Base-by-base conservation (phyloP, 331 rosid genomes). In the Erythrophleum ivorense region DNA sequence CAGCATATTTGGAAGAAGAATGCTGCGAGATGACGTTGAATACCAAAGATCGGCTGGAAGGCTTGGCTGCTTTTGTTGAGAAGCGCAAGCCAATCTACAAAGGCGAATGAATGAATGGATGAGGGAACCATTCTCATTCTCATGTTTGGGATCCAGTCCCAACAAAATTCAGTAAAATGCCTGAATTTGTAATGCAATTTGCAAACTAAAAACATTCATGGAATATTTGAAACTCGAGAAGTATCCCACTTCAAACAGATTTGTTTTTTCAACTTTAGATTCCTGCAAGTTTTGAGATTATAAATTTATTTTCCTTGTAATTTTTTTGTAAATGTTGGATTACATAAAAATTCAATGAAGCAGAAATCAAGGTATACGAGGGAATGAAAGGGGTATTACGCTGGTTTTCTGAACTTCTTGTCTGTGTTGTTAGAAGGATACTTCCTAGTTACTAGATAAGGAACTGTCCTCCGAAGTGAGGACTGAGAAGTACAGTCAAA, bases 41-140 rank as follows among this genome's bases (percentile, higher is more conserved):
- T 67, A 87, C 97, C n/a, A 79, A 76, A 80, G 97, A 91, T 76
- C 86, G 92, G 9, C 80, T 89, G 75, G 94, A 91, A 85, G 92
- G 90, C 72, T 82, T 91, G 66, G 79, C 85, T 45, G 96, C 96
- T 15, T 89, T 89, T 68, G 85, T 90, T 19, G 93, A 91, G 89
- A 91, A 89, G 86, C 83, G 96, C 13, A 86, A 89, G 80, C 92
- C 96, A 9, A 85, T 55, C 75, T 89, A 89, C 59, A 68, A 16
- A 0, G 96, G 96, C 60, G 84, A 84, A 73, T 88, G 79, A 78
- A 75, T 19, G 34, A 67, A 36, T 53, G 36, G n/a, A 65, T 1
- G 11, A 1, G 6, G 1, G 70, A 9, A 18, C 33, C 65, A 21
- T 16, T n/a, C 34, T 33, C 2, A 13, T 3, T 57, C 11, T 16